Evolutionary conservation across 2,329 filamentous ascomycete species (phyloP).

Genomic region (Aspergillus viridinutans): DNA sequence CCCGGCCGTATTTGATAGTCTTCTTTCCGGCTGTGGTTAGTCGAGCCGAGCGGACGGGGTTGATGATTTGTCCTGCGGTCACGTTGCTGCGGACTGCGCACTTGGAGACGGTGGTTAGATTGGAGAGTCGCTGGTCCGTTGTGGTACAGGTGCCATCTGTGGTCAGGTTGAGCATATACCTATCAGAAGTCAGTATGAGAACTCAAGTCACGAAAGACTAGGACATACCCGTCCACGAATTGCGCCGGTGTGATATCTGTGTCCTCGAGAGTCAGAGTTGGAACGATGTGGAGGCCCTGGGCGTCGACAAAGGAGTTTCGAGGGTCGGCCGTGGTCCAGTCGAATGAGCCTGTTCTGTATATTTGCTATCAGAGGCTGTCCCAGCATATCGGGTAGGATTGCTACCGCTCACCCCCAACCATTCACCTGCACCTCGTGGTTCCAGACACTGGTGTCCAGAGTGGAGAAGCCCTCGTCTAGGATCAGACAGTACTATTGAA

Average conservation of each 20-base stretch:
- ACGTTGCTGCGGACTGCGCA: too few species aligned
- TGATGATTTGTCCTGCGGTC: too few species aligned
- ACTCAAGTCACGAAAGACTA: background rate
- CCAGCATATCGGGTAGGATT: background rate
- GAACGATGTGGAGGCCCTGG: conserved; percentile 53
- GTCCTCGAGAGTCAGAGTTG: conserved; percentile 44
- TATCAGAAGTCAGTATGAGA: too few species aligned
- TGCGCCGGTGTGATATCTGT: conserved; percentile 26
- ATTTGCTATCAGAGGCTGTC: background rate
- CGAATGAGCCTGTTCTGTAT: conserved; percentile 47
- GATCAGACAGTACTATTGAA: conserved; percentile 46
- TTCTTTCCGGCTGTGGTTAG: too few species aligned
- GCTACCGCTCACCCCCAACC: conserved; percentile 32
- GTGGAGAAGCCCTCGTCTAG: conserved; percentile 48
- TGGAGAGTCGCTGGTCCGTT: too few species aligned
- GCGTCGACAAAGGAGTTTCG: conserved; percentile 48
- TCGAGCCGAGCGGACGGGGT: too few species aligned
- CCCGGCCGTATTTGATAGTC: too few species aligned
- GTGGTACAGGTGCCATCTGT: too few species aligned
- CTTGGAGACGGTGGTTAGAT: too few species aligned
- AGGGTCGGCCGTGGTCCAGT: conserved; percentile 51
- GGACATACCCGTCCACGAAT: conserved; percentile 27
- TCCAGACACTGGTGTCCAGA: conserved; percentile 47
- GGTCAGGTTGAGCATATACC: too few species aligned
- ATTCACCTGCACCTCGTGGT: conserved; percentile 45